Evolutionary conservation across 345 rosid genomes (phyloP).

Genomic region (Brassica cretica): DNA sequence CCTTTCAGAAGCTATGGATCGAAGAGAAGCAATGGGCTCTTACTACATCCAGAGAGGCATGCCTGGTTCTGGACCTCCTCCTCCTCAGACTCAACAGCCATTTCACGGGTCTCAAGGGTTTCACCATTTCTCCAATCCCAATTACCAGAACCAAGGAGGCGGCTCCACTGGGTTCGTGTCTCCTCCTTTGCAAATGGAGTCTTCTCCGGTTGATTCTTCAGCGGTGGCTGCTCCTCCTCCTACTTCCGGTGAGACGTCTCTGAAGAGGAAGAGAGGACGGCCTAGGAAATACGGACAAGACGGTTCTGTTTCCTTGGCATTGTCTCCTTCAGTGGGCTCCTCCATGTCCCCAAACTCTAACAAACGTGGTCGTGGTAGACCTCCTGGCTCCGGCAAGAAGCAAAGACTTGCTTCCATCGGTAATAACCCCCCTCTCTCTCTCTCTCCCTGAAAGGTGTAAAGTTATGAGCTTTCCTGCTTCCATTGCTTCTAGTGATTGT

Average conservation of each 20-base stretch:
- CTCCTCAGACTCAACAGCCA: conserved; percentile 49
- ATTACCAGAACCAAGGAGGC: not conserved
- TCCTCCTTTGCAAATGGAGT: conserved; percentile 48
- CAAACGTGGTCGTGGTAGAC: conserved; percentile 92
- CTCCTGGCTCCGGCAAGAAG: conserved; percentile 87
- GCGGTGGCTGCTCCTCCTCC: conserved; percentile 57
- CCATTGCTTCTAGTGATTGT: not conserved
- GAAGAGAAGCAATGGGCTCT: conserved; percentile 85
- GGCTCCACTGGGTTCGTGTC: conserved; percentile 36
- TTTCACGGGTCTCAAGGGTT: conserved; percentile 71
- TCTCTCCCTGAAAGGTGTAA: not conserved
- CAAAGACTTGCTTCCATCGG: conserved; percentile 70
- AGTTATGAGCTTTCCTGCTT: not conserved
- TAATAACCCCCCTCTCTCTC: conserved; percentile 33
- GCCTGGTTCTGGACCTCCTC: conserved; percentile 45
- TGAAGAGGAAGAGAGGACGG: conserved; percentile 84
- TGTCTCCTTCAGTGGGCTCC: conserved; percentile 51
- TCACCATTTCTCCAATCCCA: conserved; percentile 54
- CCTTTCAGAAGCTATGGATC: conserved; percentile 64
- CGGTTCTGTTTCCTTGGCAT: conserved; percentile 75
- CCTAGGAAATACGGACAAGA: conserved; percentile 89
- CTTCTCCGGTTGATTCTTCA: conserved; percentile 50
- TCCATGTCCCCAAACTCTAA: conserved; percentile 52
- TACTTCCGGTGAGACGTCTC: conserved; percentile 48
- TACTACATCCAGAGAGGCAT: conserved; percentile 81